Evolutionary conservation across 306 rosid species (phyloP).

Genomic region (Prunus mongolica): DNA sequence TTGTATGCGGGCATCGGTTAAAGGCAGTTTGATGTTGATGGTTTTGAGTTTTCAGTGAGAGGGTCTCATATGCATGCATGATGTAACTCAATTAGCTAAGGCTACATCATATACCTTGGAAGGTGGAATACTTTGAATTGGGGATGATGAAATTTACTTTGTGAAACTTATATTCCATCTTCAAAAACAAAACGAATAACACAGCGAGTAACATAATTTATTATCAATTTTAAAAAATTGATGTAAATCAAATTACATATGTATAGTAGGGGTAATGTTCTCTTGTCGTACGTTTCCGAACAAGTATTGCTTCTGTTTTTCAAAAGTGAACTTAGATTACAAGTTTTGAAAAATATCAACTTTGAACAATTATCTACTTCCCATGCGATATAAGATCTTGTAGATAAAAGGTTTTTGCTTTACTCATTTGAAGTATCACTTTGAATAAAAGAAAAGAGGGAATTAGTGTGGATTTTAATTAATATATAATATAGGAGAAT

Average conservation of each 20-base stretch:
- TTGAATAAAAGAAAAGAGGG: neutral
- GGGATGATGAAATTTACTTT: neutral
- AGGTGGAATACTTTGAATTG: neutral
- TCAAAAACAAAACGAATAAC: neutral
- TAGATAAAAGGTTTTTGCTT: neutral
- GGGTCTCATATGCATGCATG: neutral
- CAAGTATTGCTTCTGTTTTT: no score
- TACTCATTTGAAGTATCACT: neutral
- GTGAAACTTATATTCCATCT: neutral
- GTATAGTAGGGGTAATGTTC: no score
- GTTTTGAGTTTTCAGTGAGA: neutral
- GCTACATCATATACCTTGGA: neutral
- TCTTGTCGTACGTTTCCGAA: no score
- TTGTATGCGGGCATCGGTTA: slow-evolving; percentile 10
- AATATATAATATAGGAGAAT: neutral
- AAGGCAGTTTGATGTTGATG: slow-evolving; percentile 9
- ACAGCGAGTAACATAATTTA: neutral
- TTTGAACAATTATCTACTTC: no score
- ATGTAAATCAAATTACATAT: no score
- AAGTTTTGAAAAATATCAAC: no score
- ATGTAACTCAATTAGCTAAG: neutral
- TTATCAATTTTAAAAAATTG: neutral
- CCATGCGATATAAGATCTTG: no score
- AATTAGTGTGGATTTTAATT: neutral
- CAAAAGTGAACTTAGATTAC: no score